These are phyloP conservation scores for Penicillium sp. DNA, from an alignment of 2,329 filamentous ascomycete genomes.

Conservation along the genomic window DNA sequence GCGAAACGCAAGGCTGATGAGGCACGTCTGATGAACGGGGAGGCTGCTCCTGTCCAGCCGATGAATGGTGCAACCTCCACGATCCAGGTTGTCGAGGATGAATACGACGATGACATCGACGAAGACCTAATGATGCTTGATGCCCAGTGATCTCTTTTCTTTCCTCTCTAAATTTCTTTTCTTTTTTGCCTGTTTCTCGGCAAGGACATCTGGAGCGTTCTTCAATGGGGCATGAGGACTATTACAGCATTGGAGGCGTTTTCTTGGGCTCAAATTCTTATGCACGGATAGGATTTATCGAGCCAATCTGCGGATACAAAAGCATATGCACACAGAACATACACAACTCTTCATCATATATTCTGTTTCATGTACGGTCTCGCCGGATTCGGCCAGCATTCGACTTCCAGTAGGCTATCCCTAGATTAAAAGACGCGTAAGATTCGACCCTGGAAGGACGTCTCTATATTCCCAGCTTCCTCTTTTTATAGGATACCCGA, in stretches of 20 bases:
- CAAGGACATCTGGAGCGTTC: constrained; percentile 18
- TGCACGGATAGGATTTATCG: background rate
- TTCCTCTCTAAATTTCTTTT: constrained; percentile 2
- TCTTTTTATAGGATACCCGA: no score
- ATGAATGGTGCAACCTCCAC: constrained; percentile 25
- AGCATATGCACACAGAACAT: background rate
- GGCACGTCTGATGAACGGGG: constrained; percentile 65
- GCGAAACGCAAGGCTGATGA: constrained; percentile 70
- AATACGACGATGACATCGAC: constrained; percentile 47
- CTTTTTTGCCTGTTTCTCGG: constrained; percentile 3
- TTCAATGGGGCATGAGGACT: constrained; percentile 18
- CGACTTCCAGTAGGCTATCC: no score
- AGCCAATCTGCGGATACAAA: background rate
- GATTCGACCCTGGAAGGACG: no score
- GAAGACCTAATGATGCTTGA: constrained; percentile 47
- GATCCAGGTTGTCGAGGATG: constrained; percentile 30
- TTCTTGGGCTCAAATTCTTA: constrained; percentile 2
- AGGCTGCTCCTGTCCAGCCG: constrained; percentile 29
- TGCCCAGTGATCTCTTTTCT: constrained; percentile 29
- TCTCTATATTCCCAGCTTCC: no score
- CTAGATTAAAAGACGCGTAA: no score
- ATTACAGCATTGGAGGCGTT: constrained; percentile 27
- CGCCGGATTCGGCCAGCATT: no score
- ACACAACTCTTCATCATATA: no score
- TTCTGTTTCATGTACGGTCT: no score